Conservation (phyloP, 2,329 filamentous ascomycete species). For the Colletotrichum zoysiae region DNA sequence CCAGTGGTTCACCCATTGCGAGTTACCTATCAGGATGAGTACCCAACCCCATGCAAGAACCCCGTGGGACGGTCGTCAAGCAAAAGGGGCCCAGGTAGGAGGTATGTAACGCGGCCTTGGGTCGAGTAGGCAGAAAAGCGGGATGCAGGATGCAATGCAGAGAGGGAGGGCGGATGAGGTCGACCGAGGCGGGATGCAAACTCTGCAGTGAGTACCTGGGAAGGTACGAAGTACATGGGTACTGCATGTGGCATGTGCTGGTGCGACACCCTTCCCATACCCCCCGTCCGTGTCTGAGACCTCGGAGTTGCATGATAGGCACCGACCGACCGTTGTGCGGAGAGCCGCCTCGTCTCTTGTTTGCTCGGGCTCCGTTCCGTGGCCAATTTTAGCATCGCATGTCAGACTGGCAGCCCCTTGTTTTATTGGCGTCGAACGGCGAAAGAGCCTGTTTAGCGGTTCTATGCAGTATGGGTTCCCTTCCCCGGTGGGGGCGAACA, state of each 20-base stretch:
- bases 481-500: conserved; percentile 17
- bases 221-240: no score
- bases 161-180: conserved; percentile 32
- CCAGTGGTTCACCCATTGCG: conserved; percentile 22
- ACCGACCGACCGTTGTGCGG: conserved; percentile 18
- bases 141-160: conserved; percentile 28
- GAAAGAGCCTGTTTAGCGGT: conserved; percentile 32
- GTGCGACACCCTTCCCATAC: conserved; percentile 34
- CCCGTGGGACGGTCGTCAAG: conserved; percentile 23
- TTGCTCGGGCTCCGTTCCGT: conserved; percentile 24
- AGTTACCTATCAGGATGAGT: conserved; percentile 27
- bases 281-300: conserved; percentile 39
- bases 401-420: conserved; percentile 25
- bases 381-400: conserved; percentile 36
- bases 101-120: conserved; percentile 15
- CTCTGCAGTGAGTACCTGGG: not conserved
- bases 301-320: conserved; percentile 37
- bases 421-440: conserved; percentile 7
- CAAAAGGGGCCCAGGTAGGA: conserved; percentile 18
- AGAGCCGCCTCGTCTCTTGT: not conserved
- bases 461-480: not conserved
- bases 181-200: conserved; percentile 12
- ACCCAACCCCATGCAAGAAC: conserved; percentile 7
- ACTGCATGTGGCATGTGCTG: conserved; percentile 6
- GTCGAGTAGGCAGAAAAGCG: conserved; percentile 5